phyloP scores from a whole-genome alignment of 805 yeast genomes.

The Hanseniaspora occidentalis region DNA sequence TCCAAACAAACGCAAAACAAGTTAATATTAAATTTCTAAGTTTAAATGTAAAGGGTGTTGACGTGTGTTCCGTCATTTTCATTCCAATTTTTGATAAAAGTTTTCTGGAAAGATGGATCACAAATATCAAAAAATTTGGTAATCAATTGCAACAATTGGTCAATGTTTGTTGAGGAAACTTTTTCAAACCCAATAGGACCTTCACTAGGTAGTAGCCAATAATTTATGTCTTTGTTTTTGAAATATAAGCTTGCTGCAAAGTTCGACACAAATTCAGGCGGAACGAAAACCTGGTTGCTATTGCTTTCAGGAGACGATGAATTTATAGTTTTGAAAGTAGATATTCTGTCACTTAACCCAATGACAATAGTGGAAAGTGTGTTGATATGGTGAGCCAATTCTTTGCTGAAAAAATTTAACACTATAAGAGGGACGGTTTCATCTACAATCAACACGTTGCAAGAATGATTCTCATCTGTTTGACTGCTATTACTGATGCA shows the following conservation, averaged over 20 bases:
- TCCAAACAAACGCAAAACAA: neutral
- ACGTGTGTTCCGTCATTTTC: constrained; percentile 6
- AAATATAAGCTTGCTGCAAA: constrained; percentile 33
- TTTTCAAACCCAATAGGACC: constrained; percentile 53
- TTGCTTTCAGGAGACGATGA: constrained; percentile 18
- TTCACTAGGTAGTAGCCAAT: constrained; percentile 36
- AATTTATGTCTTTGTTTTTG: constrained; percentile 6
- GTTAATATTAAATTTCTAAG: neutral
- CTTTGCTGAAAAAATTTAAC: constrained; percentile 1
- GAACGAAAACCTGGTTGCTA: constrained; percentile 25
- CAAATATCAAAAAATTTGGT: constrained; percentile 8
- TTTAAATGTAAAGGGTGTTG: constrained; percentile 4
- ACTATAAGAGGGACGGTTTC: constrained; percentile 6
- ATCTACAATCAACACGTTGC: constrained; percentile 1
- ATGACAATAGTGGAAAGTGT: neutral
- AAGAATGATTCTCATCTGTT: constrained; percentile 3
- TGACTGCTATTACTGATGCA: neutral
- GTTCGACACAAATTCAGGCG: constrained; percentile 55
- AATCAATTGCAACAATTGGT: constrained; percentile 16
- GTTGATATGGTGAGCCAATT: neutral
- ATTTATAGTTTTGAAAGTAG: constrained; percentile 8
- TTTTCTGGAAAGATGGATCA: neutral
- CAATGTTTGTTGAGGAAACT: constrained; percentile 22
- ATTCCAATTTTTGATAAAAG: constrained; percentile 5
- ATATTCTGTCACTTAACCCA: neutral